Percentiles rank a stretch among this genome's conserved stretches.
Conservation (phyloP, 2,329 filamentous ascomycete species). For the Cladosporium sp. region DNA sequence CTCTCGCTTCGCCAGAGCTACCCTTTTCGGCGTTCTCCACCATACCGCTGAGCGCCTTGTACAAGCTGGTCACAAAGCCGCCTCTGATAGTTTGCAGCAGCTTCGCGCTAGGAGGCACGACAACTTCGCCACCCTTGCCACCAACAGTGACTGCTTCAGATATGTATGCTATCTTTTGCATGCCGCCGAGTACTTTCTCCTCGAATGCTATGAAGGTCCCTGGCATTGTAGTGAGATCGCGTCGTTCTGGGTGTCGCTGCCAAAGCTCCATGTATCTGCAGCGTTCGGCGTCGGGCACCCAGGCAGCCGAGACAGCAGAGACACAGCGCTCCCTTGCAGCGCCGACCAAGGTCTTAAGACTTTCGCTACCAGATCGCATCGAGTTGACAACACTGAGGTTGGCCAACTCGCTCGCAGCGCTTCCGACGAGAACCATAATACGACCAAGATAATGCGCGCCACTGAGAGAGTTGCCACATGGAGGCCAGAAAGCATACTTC, state of each 20-base stretch:
- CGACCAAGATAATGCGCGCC: constrained; percentile 88
- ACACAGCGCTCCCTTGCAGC: constrained; percentile 81
- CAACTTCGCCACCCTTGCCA: constrained; percentile 73
- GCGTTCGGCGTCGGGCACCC: constrained; percentile 91
- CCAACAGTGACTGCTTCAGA: constrained; percentile 76
- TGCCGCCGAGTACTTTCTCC: constrained; percentile 74
- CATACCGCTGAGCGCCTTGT: constrained; percentile 92
- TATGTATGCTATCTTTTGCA: constrained; percentile 96
- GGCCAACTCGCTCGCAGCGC: constrained; percentile 82
- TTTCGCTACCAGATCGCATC: constrained; percentile 57
- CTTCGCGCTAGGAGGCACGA: constrained; percentile 82
- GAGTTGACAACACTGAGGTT: constrained; percentile 65
- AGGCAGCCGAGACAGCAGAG: constrained; percentile 81
- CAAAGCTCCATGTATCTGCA: constrained; percentile 93
- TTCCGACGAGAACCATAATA: constrained; percentile 79
- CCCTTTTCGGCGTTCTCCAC: constrained; percentile 90
- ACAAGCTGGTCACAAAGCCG: constrained; percentile 90
- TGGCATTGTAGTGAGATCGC: constrained; percentile 90
- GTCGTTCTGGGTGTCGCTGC: constrained; percentile 77
- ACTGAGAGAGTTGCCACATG: constrained; percentile 85
- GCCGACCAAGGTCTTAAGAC: constrained; percentile 73
- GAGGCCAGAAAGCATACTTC: constrained; percentile 94
- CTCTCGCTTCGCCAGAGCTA: constrained; percentile 59
- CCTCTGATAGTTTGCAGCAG: constrained; percentile 85
- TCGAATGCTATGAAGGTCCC: constrained; percentile 84